These are phyloP conservation scores for Yamadazyma triangularis DNA, from an alignment of 1,139 yeast genomes.

Conservation along the genomic window DNA sequence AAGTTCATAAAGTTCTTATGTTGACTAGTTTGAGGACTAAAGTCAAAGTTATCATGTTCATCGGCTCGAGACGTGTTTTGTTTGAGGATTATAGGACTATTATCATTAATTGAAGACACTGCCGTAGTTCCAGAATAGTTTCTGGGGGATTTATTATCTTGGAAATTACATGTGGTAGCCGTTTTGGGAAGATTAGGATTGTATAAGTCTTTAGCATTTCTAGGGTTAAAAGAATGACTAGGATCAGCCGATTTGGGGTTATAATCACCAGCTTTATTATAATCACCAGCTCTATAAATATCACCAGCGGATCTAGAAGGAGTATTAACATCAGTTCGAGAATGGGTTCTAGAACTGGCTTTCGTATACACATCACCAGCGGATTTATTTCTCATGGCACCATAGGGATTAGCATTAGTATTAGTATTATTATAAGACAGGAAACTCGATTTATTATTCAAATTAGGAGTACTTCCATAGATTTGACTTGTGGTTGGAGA, in stretches of 20 bases:
- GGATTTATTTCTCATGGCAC: slow-evolving; percentile 5
- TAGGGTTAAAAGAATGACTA: background rate
- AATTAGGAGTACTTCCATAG: slow-evolving; percentile 1
- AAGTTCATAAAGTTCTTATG: slow-evolving; percentile 29
- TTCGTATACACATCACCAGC: no score
- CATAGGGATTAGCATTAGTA: background rate
- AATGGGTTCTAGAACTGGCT: no score
- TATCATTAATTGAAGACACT: slow-evolving; percentile 8
- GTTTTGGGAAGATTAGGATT: slow-evolving; percentile 6
- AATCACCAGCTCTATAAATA: slow-evolving; percentile 1
- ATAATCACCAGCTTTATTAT: no score
- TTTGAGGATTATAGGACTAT: slow-evolving; percentile 4
- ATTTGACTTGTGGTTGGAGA: slow-evolving; percentile 1
- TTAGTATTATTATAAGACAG: background rate
- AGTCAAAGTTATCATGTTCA: slow-evolving; percentile 6
- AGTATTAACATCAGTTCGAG: no score
- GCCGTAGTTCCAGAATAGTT: slow-evolving; percentile 12
- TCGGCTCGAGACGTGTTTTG: slow-evolving; percentile 7
- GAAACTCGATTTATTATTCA: no score
- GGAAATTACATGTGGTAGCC: slow-evolving; percentile 1
- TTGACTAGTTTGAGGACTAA: slow-evolving; percentile 10
- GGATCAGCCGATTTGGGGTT: background rate
- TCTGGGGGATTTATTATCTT: slow-evolving; percentile 7
- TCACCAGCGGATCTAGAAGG: no score
- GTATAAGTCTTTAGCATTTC: no score